A percentile compares a stretch with the other conserved stretches of the same genome.
phyloP scores from a whole-genome alignment of 2,329 filamentous ascomycete species.

The Knufia fluminis region DNA sequence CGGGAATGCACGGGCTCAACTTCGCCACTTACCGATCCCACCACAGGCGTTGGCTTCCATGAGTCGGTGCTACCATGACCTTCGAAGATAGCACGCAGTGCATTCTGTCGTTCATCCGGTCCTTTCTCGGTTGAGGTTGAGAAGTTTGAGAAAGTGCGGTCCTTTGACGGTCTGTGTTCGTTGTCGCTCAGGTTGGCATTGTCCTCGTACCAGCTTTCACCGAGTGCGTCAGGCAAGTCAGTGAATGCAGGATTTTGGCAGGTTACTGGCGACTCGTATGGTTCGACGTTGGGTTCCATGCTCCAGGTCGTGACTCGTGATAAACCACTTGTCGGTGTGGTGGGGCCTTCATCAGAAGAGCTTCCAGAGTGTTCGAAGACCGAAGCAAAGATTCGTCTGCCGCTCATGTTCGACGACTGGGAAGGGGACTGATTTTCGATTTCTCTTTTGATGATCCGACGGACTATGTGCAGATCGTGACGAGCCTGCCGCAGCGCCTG shows the following conservation, averaged over 20 bases:
- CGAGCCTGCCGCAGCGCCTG: constrained; percentile 29
- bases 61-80: constrained; percentile 18
- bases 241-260: constrained; percentile 13
- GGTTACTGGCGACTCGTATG: constrained; percentile 4
- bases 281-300: constrained; percentile 11
- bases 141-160: neutral
- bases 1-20: constrained; percentile 24
- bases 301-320: constrained; percentile 22
- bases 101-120: constrained; percentile 14
- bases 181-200: constrained; percentile 12
- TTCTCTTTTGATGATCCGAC: constrained; percentile 32
- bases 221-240: constrained; percentile 20
- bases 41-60: constrained; percentile 22
- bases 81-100: constrained; percentile 20
- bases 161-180: neutral
- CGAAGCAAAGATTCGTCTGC: constrained; percentile 25
- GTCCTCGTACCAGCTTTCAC: constrained; percentile 22
- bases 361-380: constrained; percentile 40
- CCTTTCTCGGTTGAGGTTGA: constrained; percentile 12
- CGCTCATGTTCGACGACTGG: constrained; percentile 27
- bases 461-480: constrained; percentile 27
- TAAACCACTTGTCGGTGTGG: constrained; percentile 16
- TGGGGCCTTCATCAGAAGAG: constrained; percentile 30
- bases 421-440: constrained; percentile 35
- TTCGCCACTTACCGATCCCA: constrained; percentile 23